Conservation (phyloP, 495 filamentous ascomycete genomes). For the Penicillium coffeae region DNA sequence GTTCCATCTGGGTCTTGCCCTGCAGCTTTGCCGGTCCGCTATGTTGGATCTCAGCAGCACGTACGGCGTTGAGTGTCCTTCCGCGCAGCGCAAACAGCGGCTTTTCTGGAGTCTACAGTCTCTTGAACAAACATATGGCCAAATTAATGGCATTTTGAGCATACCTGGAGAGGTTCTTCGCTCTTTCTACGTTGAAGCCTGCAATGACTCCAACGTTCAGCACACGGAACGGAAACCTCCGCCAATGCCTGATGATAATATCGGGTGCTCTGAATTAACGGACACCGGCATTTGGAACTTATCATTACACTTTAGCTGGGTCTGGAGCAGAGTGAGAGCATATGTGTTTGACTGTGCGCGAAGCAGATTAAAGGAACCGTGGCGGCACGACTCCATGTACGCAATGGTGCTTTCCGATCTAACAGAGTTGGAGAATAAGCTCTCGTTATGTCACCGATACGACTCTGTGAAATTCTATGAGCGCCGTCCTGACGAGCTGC, state of each 20-base stretch:
- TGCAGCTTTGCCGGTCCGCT: slow-evolving; percentile 43
- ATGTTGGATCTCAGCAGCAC: slow-evolving; percentile 38
- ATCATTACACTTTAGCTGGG: slow-evolving; percentile 40
- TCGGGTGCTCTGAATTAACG: slow-evolving; percentile 25
- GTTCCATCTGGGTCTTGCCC: slow-evolving; percentile 41
- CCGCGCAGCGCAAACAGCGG: slow-evolving; percentile 37
- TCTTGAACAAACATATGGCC: slow-evolving; percentile 40
- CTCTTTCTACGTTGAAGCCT: slow-evolving; percentile 24
- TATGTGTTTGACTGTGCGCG: slow-evolving; percentile 41
- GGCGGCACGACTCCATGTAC: slow-evolving; percentile 46
- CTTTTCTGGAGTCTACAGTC: slow-evolving; percentile 45
- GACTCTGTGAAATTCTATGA: slow-evolving; percentile 46
- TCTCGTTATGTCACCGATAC: slow-evolving; percentile 44
- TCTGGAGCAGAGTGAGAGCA: slow-evolving; percentile 40
- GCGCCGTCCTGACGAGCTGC: slow-evolving; percentile 35
- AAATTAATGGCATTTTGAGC: slow-evolving; percentile 36
- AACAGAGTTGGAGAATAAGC: slow-evolving; percentile 42
- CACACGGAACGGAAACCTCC: slow-evolving; percentile 24
- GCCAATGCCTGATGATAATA: slow-evolving; percentile 32
- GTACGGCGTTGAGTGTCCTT: slow-evolving; percentile 27
- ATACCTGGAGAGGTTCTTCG: slow-evolving; percentile 31
- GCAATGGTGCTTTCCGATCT: slow-evolving; percentile 41
- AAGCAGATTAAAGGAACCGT: slow-evolving; percentile 41
- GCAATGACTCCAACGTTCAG: slow-evolving; percentile 15
- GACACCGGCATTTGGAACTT: slow-evolving; percentile 44